phyloP scores from a whole-genome alignment of 1,284 basidiomycete genomes.

The Cutaneotrichosporon sp. region DNA sequence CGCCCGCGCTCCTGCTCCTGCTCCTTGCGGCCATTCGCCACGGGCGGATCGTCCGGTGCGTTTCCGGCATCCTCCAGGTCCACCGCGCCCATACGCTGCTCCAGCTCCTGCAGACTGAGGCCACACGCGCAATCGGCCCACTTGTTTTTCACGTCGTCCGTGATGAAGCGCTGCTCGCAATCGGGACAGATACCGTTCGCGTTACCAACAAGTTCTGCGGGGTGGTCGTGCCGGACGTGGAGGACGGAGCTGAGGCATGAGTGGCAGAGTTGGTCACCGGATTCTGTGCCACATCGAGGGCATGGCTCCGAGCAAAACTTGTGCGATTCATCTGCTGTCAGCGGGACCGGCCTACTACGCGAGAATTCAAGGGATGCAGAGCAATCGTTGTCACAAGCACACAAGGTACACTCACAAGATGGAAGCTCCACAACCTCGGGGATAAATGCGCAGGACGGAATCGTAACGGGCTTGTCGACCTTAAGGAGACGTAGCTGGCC shows the following conservation, averaged over 20 bases:
- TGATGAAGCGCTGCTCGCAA: slow-evolving; percentile 24
- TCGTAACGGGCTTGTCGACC: slow-evolving; percentile 7
- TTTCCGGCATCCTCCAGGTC: slow-evolving; percentile 5
- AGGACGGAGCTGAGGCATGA: slow-evolving; percentile 23
- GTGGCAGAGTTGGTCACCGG: slow-evolving; percentile 17
- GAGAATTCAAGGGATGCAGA: too few species aligned
- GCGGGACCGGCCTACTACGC: too few species aligned
- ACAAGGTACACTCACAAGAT: slow-evolving; percentile 22
- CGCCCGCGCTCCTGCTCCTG: neutral
- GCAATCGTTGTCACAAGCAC: too few species aligned
- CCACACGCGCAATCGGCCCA: slow-evolving; percentile 31
- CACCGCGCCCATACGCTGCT: slow-evolving; percentile 17
- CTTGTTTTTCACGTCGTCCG: slow-evolving; percentile 17
- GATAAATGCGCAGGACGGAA: slow-evolving; percentile 17
- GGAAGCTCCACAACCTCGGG: slow-evolving; percentile 20
- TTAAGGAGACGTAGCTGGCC: slow-evolving; percentile 11
- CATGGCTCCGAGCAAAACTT: slow-evolving; percentile 17
- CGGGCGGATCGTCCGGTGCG: neutral
- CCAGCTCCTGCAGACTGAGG: slow-evolving; percentile 14
- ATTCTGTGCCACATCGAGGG: slow-evolving; percentile 15
- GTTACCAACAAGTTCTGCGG: slow-evolving; percentile 24
- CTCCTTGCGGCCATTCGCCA: neutral
- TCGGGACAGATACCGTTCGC: slow-evolving; percentile 27
- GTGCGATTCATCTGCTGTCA: slow-evolving; percentile 12
- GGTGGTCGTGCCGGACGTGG: slow-evolving; percentile 29